Evolutionary conservation across 768 basidiomycete genomes (phyloP).

Genomic region (Terana coerulea): DNA sequence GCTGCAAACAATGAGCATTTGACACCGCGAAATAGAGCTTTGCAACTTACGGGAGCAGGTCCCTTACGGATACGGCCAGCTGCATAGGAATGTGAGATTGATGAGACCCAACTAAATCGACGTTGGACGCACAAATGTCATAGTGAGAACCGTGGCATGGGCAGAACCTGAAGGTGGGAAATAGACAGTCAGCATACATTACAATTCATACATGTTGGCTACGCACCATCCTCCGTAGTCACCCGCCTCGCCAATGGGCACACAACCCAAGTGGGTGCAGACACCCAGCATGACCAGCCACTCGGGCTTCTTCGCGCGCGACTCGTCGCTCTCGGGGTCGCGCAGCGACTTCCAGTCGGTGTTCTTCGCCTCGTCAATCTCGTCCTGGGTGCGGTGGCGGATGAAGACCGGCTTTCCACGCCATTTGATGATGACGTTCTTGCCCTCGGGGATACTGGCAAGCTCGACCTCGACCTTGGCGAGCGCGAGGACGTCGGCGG

Average conservation of each 20-base stretch:
- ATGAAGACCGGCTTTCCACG: constrained; percentile 99
- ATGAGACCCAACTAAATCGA: not conserved
- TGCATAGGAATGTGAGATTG: constrained; percentile 25
- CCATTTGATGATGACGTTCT: constrained; percentile 98
- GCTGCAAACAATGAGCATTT: constrained; percentile 36
- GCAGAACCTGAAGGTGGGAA: constrained; percentile 63
- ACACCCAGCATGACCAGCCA: constrained; percentile 93
- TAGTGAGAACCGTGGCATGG: constrained; percentile 99
- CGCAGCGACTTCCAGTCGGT: constrained; percentile 84
- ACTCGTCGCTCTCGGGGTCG: constrained; percentile 90
- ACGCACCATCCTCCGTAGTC: constrained; percentile 96
- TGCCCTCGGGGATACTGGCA: constrained; percentile 88
- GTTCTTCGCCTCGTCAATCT: constrained; percentile 89
- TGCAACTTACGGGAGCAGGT: constrained; percentile 79
- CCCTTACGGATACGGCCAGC: constrained; percentile 95
- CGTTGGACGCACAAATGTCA: constrained; percentile 73
- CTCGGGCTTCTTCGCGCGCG: constrained; percentile 88
- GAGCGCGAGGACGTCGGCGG: constrained; percentile 95
- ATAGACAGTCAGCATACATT: not conserved
- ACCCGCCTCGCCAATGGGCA: constrained; percentile 96
- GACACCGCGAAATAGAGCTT: not conserved
- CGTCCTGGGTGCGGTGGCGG: constrained; percentile 86
- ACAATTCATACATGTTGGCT: not conserved
- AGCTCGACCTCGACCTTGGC: constrained; percentile 98
- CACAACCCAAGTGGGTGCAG: constrained; percentile 98